These are phyloP conservation scores for Oropetium thomaeum DNA, from an alignment of 176 grass and related monocot genomes.

Conservation along the genomic window DNA sequence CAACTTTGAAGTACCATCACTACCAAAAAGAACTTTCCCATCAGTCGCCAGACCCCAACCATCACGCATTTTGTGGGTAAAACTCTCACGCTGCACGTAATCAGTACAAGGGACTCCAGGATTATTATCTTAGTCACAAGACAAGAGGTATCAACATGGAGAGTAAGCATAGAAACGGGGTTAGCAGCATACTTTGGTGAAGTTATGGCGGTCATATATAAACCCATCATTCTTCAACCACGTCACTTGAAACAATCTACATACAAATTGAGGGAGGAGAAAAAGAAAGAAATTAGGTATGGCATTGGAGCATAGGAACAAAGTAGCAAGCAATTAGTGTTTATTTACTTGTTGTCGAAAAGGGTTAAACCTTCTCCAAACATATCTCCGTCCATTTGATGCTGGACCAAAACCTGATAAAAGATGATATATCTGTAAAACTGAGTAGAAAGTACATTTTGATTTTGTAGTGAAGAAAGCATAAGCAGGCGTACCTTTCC, in stretches of 20 bases:
- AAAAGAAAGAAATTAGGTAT: neutral
- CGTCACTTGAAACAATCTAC: constrained; percentile 89
- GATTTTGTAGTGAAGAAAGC: neutral
- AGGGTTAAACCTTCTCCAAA: constrained; percentile 89
- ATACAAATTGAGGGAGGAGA: constrained; percentile 23
- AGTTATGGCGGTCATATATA: constrained; percentile 73
- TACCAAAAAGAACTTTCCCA: constrained; percentile 92
- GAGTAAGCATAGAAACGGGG: constrained; percentile 5
- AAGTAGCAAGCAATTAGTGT: neutral
- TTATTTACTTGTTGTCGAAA: constrained; percentile 65
- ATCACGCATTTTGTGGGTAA: constrained; percentile 86
- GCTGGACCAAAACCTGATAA: constrained; percentile 51
- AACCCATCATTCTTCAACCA: constrained; percentile 77
- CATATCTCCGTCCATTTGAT: constrained; percentile 62
- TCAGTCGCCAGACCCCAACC: constrained; percentile 91
- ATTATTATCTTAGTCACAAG: neutral
- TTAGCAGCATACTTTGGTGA: constrained; percentile 59
- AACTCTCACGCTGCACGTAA: constrained; percentile 54
- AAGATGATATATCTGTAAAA: neutral
- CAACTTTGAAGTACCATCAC: constrained; percentile 79
- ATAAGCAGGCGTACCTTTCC: constrained; percentile 12
- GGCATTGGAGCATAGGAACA: neutral
- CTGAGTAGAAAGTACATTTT: neutral
- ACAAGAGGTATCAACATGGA: neutral
- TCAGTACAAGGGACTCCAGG: neutral